Percentiles rank a stretch among this genome's conserved stretches.
Conservation (phyloP, 306 rosid genomes). For the Quercus rubra region DNA sequence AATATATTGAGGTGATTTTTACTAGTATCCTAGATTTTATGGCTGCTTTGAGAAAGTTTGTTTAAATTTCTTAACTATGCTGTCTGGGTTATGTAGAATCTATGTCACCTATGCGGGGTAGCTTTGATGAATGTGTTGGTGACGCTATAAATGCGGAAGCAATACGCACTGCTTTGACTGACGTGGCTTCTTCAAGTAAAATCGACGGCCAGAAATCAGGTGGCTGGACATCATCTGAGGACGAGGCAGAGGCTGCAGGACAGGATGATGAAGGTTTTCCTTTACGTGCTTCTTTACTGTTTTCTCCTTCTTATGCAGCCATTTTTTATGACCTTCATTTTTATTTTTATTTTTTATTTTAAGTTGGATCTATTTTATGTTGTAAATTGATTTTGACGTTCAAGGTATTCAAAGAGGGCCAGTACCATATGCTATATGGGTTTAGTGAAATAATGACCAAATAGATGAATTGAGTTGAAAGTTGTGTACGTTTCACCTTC, state of each 20-base stretch:
- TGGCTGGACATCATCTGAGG: constrained; percentile 96
- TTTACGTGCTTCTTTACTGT: background rate
- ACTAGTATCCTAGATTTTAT: background rate
- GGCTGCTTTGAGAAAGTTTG: background rate
- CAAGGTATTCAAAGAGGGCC: constrained; percentile 9
- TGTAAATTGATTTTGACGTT: background rate
- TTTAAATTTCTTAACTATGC: constrained; percentile 3
- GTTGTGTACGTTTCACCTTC: background rate
- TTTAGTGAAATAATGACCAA: background rate
- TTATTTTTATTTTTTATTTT: background rate
- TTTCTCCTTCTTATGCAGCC: background rate
- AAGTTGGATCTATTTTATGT: background rate
- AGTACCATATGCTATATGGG: background rate
- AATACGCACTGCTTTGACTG: constrained; percentile 74
- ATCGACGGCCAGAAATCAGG: constrained; percentile 35
- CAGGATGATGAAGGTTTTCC: constrained; percentile 77
- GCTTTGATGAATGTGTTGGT: constrained; percentile 58
- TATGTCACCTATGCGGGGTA: constrained; percentile 62
- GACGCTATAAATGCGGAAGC: constrained; percentile 66
- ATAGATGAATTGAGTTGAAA: constrained; percentile 10
- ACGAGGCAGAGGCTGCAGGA: constrained; percentile 79
- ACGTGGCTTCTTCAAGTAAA: constrained; percentile 74
- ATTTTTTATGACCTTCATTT: background rate
- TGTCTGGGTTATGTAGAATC: constrained; percentile 51
- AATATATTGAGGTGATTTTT: background rate